Conservation (phyloP, 768 basidiomycete genomes). For the Mycena vulgaris region DNA sequence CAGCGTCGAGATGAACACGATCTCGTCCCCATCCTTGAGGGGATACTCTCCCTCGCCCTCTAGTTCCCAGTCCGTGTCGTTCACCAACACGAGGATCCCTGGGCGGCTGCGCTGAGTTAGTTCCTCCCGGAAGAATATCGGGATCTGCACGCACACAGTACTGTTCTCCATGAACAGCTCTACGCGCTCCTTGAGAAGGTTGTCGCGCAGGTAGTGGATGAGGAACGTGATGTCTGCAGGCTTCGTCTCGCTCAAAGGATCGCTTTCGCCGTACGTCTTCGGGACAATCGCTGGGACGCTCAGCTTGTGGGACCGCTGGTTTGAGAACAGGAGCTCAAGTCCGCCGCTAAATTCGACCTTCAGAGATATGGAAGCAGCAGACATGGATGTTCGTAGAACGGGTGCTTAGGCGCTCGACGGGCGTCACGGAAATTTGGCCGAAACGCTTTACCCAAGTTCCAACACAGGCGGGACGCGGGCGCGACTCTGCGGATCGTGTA, state of each 20-base stretch:
- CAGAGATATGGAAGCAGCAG: constrained; percentile 53
- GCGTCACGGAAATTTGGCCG: too few species aligned
- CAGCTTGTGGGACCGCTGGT: constrained; percentile 72
- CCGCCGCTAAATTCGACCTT: constrained; percentile 89
- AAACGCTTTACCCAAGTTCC: too few species aligned
- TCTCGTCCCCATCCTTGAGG: constrained; percentile 85
- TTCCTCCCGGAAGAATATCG: too few species aligned
- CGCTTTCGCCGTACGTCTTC: constrained; percentile 46
- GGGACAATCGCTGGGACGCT: constrained; percentile 66
- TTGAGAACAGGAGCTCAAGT: constrained; percentile 87
- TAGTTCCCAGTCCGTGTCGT: constrained; percentile 98
- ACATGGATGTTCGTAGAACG: neutral
- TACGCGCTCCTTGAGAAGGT: constrained; percentile 85
- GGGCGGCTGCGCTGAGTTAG: constrained; percentile 78
- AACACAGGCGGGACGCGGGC: too few species aligned
- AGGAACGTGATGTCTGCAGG: constrained; percentile 81
- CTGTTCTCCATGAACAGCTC: constrained; percentile 92
- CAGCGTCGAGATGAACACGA: constrained; percentile 96
- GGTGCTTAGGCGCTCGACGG: too few species aligned
- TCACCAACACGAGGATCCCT: constrained; percentile 96
- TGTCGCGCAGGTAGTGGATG: constrained; percentile 82
- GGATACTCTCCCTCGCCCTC: constrained; percentile 93
- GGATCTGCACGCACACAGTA: constrained; percentile 76
- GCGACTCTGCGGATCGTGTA: constrained; percentile 18
- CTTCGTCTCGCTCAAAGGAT: constrained; percentile 48